A percentile compares a stretch with the other conserved stretches of the same genome.
phyloP scores from a whole-genome alignment of 345 rosid species.

The Abelmoschus esculentus region DNA sequence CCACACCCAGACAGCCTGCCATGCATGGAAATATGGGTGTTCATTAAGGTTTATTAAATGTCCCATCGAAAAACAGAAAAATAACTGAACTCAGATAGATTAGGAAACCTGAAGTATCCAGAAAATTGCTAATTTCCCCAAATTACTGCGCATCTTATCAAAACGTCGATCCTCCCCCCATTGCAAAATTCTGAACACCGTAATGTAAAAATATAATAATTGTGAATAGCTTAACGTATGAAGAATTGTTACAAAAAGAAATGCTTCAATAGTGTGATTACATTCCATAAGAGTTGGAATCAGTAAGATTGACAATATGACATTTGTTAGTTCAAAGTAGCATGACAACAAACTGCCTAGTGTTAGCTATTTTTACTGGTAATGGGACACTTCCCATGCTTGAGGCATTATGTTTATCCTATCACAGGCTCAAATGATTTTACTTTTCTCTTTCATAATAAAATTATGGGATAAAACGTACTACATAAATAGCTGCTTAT shows the following conservation, averaged over 20 bases:
- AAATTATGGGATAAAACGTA: not conserved
- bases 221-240: not conserved
- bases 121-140: conserved; percentile 67
- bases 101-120: conserved; percentile 69
- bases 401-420: not conserved
- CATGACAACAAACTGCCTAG: not conserved
- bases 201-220: not conserved
- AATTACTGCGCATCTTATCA: conserved; percentile 72
- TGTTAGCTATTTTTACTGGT: not conserved
- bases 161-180: conserved; percentile 96
- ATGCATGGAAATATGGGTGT: conserved; percentile 1
- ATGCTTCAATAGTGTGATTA: not conserved
- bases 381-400: not conserved
- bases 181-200: conserved; percentile 55
- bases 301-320: not conserved
- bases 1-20: conserved; percentile 96
- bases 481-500: not conserved
- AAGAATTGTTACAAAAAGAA: not conserved
- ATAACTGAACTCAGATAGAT: not conserved
- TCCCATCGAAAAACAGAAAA: conserved; percentile 1
- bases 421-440: not conserved
- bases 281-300: not conserved
- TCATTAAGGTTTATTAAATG: not conserved
- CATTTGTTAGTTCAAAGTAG: not conserved
- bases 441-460: not conserved